Base-by-base conservation (phyloP, 106 monocot genomes). In the Triglochin maritima region DNA sequence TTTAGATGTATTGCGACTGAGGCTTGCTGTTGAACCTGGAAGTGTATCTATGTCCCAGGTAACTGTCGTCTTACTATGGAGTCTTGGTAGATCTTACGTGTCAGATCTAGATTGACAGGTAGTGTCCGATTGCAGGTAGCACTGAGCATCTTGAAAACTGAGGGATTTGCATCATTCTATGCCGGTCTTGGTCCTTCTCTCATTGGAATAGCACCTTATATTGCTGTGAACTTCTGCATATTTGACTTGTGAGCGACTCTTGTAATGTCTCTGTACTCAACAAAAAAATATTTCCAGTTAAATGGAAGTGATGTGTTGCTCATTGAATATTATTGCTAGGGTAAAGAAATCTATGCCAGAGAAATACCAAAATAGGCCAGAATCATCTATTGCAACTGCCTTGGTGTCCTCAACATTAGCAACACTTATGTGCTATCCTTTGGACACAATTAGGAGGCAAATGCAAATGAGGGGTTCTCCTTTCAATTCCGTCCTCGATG, bases 381-480 rank as follows among this genome's bases (percentile, higher is more conserved):
- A 90, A 77, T 71, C 87, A 72, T 96, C 95, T 49, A 76, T 96
- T 67, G 81, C 67, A 51, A 87, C 95, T 60, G 95, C 87, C 29
- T 66, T 96, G 65, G 69, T 88, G 7, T 96, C 95, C 44, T 87
- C 95, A 65, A 90, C 95, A 62, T 70, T 90, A 50, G 95, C 95
- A 50, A 96, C 95, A 49, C 69, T 90, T 29, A 90, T 82, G 83
- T 90, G 95, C 51, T 96, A 96, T 74, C 95, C 95, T 54, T 74
- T 96, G 69, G 95, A 96, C 65, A 96, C 95, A 62, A 82, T 96
- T 55, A 87, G 95, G 65, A 87, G 95, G 66, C 95, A 96, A 66
- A 96, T 96, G 95, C 95, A 96, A 69, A 96, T 96, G 95, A 96
- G 72, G 76, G 85, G 83, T 49, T 80, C 95, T 55, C 95, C 95